These are phyloP conservation scores for Musa troglodytarum DNA, from an alignment of 176 grass and related monocot species.

Conservation along the genomic window DNA sequence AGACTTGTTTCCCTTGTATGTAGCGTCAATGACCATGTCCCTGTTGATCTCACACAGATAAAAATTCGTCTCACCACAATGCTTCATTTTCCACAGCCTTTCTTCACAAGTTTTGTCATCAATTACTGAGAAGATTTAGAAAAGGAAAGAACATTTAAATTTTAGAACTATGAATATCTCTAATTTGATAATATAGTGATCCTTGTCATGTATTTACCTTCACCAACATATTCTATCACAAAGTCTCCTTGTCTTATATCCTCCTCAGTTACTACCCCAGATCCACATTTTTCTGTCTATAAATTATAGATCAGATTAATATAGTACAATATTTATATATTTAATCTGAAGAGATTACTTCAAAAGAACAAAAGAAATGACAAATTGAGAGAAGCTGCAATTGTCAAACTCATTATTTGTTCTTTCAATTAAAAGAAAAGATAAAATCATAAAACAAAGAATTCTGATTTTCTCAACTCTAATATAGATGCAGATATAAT, in stretches of 20 bases:
- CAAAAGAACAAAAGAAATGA: neutral
- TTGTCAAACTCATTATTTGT: no score
- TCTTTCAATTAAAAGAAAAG: no score
- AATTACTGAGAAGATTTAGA: conserved; percentile 12
- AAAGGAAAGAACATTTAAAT: neutral
- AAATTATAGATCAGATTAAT: neutral
- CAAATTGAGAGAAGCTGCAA: neutral
- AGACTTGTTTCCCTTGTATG: conserved; percentile 29
- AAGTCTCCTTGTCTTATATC: conserved; percentile 25
- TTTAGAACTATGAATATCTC: neutral
- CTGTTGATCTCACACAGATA: conserved; percentile 24
- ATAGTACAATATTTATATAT: neutral
- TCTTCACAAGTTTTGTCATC: conserved; percentile 27
- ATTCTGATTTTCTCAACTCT: no score
- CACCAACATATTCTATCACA: conserved; percentile 30
- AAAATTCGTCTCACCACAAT: conserved; percentile 24
- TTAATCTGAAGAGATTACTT: neutral
- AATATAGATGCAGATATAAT: no score
- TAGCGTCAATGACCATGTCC: conserved; percentile 27
- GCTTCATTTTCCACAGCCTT: conserved; percentile 28
- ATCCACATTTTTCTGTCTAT: conserved; percentile 24
- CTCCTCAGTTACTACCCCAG: conserved; percentile 16
- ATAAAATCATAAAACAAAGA: no score
- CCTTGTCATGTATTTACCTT: conserved; percentile 10
- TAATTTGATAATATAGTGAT: neutral